Conservation (phyloP, 1,284 basidiomycete species). For the Sphaerobolus stellatus region DNA sequence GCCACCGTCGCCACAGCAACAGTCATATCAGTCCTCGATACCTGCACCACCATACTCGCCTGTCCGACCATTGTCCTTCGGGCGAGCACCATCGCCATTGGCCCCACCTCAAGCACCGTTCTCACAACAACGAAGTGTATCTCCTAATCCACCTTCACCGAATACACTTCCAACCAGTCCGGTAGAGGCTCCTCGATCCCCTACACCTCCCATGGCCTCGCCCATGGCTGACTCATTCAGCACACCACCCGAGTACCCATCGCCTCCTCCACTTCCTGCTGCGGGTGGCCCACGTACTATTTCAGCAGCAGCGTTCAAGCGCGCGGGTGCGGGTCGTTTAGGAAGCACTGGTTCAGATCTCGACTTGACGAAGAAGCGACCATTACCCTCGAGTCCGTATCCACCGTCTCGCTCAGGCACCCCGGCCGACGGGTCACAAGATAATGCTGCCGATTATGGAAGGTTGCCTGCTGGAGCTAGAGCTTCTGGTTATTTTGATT, state of each 20-base stretch:
- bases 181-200: conserved; percentile 10
- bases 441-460: too few relatives aligned
- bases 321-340: too few relatives aligned
- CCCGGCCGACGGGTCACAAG: too few relatives aligned
- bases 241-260: conserved; percentile 19
- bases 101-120: conserved; percentile 29
- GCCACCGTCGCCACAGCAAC: conserved; percentile 24
- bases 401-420: too few relatives aligned
- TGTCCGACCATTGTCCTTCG: conserved; percentile 24
- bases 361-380: too few relatives aligned
- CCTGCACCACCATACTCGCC: too few relatives aligned
- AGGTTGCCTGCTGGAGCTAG: too few relatives aligned
- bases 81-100: conserved; percentile 22
- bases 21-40: conserved; percentile 29
- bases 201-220: conserved; percentile 6
- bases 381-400: too few relatives aligned
- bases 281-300: conserved; percentile 53
- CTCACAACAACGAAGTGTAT: conserved; percentile 22
- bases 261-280: conserved; percentile 17
- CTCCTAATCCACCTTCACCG: neutral
- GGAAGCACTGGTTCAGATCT: too few relatives aligned
- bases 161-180: conserved; percentile 3
- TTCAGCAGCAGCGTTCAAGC: conserved; percentile 71
- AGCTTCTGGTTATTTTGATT: too few relatives aligned
- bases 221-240: conserved; percentile 13